Percentiles rank a stretch among this genome's conserved stretches.
These are phyloP conservation scores for Croton setiger DNA, from an alignment of 441 rosid genomes.

Conservation along the genomic window DNA sequence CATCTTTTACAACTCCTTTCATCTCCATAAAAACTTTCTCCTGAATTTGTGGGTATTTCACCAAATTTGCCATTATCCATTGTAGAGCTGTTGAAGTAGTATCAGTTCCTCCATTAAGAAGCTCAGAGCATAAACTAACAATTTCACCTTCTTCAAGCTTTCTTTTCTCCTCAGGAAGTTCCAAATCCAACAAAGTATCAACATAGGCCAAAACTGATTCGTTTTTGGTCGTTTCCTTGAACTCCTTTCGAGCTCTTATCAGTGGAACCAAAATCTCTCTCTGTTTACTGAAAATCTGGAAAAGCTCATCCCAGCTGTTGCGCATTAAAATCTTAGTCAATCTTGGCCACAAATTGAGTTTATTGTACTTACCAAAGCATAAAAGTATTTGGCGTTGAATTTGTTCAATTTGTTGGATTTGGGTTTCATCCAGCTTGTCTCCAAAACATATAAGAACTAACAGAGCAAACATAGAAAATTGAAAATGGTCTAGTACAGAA, in stretches of 20 bases:
- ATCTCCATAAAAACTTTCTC: constrained; percentile 24
- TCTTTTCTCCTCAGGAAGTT: constrained; percentile 20
- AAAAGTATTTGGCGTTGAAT: too few species aligned
- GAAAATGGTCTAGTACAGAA: constrained; percentile 22
- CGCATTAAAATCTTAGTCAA: constrained; percentile 9
- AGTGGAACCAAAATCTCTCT: constrained; percentile 8
- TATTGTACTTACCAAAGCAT: not conserved
- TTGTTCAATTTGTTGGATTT: too few species aligned
- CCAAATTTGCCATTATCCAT: constrained; percentile 29
- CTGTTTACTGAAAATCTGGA: not conserved
- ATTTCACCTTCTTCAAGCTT: constrained; percentile 16
- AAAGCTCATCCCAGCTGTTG: constrained; percentile 7
- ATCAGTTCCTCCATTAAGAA: constrained; percentile 19
- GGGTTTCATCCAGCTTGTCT: not conserved
- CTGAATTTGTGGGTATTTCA: constrained; percentile 21
- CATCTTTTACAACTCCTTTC: constrained; percentile 12
- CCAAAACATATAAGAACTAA: not conserved
- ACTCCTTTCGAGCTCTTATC: constrained; percentile 8
- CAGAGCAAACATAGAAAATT: constrained; percentile 35
- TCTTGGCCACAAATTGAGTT: constrained; percentile 10
- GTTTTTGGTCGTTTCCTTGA: not conserved
- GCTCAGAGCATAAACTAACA: constrained; percentile 6
- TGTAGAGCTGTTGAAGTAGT: constrained; percentile 17
- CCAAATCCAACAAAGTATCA: constrained; percentile 17
- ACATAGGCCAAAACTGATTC: constrained; percentile 6